Base-by-base conservation (phyloP, 768 basidiomycete genomes). In the Tulasnella calospora region DNA sequence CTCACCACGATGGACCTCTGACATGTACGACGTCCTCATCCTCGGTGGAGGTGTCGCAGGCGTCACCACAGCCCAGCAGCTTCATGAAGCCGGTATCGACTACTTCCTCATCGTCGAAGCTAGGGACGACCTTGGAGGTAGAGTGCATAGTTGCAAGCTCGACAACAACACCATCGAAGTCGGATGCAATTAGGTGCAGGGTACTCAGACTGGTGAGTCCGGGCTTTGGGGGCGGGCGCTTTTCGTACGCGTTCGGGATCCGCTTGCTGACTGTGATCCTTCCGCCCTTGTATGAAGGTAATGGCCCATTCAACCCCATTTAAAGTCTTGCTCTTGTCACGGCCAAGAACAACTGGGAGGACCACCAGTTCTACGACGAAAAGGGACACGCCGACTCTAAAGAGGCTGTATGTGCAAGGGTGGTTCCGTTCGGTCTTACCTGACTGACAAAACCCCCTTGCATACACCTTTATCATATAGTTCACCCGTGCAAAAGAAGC, bases 31-130 rank as follows among this genome's bases (percentile, higher is more conserved):
- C 33, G 87, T 91, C 19, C 86, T 92, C 55, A 89, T 92, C 74
- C 86, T 92, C 35, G 91, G 91, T 5, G 91, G 90, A 41, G 91
- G 91, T 10, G 87, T 92, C 55, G 84, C 91, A 6, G 91, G 91
- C 13, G 84, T 92, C 27, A 89, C 89, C 47, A 90, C 91, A 13
- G 91, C 92, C 1, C 27, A 17, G 87, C 88, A 38, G 88, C 90
- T 0, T 85, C 86, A 90, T 70, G 83, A 87, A 71, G 83, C 86
- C 33, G 89, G 89, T 6, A 86, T 91, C 80, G 79, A 86, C n/a
- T 85, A 90, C 81, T 91, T 90, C 81, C 82, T 90, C 76, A 85
- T 92, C 71, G 81, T 92, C 30, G 91, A 92, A 77, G 91, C 87
- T 0, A 86, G 88, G n/a, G 77, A 82, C 30, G 87, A 88, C 81